These are phyloP conservation scores for Podila clonocystis DNA, from an alignment of 192 early-diverging fungal genomes.

Conservation along the genomic window DNA sequence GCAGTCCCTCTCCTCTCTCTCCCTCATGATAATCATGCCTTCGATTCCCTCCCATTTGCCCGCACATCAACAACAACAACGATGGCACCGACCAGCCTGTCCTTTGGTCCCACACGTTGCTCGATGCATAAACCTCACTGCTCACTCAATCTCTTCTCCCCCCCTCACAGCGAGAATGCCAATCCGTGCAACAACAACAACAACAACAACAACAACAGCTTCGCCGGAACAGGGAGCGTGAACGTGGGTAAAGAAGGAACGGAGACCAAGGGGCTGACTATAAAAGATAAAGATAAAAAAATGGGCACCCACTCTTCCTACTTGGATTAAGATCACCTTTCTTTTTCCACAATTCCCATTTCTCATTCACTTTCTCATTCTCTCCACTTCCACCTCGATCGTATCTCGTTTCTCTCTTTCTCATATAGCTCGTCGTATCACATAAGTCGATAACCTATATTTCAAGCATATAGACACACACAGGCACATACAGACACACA, in stretches of 20 bases:
- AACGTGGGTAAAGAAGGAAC: not conserved
- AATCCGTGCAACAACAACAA: too few relatives aligned
- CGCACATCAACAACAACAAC: not conserved
- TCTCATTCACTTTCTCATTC: not conserved
- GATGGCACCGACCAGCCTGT: not conserved
- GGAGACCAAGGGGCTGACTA: not conserved
- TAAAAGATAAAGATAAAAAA: not conserved
- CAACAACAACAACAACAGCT: too few relatives aligned
- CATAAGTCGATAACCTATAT: not conserved
- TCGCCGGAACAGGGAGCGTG: slow-evolving; percentile 5
- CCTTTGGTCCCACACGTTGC: not conserved
- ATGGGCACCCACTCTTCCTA: not conserved
- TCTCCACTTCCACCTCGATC: not conserved
- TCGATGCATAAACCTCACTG: not conserved
- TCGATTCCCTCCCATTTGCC: not conserved
- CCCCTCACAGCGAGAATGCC: not conserved
- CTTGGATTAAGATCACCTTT: not conserved
- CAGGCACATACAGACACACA: not conserved
- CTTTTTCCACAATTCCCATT: not conserved
- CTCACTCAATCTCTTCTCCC: too few relatives aligned
- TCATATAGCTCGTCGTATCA: not conserved
- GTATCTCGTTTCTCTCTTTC: not conserved
- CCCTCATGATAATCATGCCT: not conserved
- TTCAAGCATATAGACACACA: not conserved
- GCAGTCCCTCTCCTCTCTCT: not conserved